Percentiles rank a stretch among this genome's conserved stretches.
Evolutionary conservation across 768 basidiomycete species (phyloP).

Genomic region (Boletus rufocinnamomeus): DNA sequence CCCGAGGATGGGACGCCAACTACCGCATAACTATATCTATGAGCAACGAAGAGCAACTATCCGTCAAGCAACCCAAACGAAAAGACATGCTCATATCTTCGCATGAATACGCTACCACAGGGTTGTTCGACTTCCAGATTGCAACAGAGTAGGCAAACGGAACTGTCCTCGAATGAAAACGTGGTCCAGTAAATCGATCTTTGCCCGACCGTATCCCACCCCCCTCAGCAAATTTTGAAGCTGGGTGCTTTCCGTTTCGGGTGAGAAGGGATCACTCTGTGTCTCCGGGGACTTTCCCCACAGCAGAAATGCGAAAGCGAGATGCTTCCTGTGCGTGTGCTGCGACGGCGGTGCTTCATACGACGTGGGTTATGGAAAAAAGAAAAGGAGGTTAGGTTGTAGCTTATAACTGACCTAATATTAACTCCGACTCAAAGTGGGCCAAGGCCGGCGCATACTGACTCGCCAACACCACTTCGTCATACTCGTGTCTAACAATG

Average conservation of each 20-base stretch:
- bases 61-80: conserved; percentile 45
- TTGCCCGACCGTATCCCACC: conserved; percentile 50
- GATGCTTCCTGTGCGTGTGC: conserved; percentile 67
- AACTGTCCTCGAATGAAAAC: conserved; percentile 23
- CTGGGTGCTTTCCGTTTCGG: conserved; percentile 70
- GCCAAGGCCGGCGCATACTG: not conserved
- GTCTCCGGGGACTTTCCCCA: conserved; percentile 95
- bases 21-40: conserved; percentile 90
- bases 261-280: conserved; percentile 62
- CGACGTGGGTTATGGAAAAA: conserved; percentile 44
- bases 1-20: conserved; percentile 40
- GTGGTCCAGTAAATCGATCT: conserved; percentile 43
- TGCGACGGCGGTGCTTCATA: conserved; percentile 85
- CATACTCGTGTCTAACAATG: conserved; percentile 12
- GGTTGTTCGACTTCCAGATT: conserved; percentile 37
- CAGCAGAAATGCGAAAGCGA: conserved; percentile 57
- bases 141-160: conserved; percentile 63
- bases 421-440: conserved; percentile 25
- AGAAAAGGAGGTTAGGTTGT: conserved; percentile 26
- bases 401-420: conserved; percentile 11
- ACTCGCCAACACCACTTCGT: not conserved
- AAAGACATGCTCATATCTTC: conserved; percentile 76
- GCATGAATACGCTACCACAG: conserved; percentile 50
- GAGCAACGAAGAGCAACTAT: conserved; percentile 64
- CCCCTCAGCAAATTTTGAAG: conserved; percentile 71